Base-by-base conservation (phyloP, 2,329 filamentous ascomycete genomes). In the Penicillium sclerotigenum region DNA sequence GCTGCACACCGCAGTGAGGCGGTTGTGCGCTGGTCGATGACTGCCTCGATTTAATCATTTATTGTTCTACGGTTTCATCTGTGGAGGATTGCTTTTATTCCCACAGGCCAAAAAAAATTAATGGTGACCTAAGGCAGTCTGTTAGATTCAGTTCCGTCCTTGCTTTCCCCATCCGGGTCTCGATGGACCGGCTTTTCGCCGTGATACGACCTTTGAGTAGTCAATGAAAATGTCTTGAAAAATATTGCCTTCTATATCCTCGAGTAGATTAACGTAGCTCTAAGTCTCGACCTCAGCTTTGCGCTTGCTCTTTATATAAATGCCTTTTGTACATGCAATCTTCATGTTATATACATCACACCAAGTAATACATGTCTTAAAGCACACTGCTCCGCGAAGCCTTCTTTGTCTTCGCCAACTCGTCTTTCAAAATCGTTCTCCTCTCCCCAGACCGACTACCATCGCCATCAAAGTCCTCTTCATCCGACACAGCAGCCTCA, bases 11-110 rank as follows among this genome's bases (percentile, higher is more conserved):
- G 72, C 73, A 71, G 63, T 68, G 71, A 66, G 71, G 72, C 68
- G 71, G 71, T 72, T 68, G 67, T 74, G 72, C 71, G 73, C 72
- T 73, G 72, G 73, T 73, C 71, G 72, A 70, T 55, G 33, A 70
- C 73, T 65, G 67, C 70, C 73, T 69, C 71, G 67, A 71, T 70
- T 67, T 71, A 71, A 71, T 72, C 65, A 55, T 58, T 60, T 63
- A 53, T 65, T 59, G 59, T 59, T 57, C 41, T 58, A 56, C 43
- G 52, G 56, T 60, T 59, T 53, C 53, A 62, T 58, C 47, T 58
- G 57, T 58, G 54, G 29, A 26, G 54, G 56, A 42, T 28, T 37
- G 28, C 6, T 47, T 18, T 16, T 34, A 47, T 48, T n/a, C 48
- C 34, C 47, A 26, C 46, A 37, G 59, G 53, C 63, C 57, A 62